Base-by-base conservation (phyloP, 169 alveolate genomes). In the Plasmodium relictum region DNA sequence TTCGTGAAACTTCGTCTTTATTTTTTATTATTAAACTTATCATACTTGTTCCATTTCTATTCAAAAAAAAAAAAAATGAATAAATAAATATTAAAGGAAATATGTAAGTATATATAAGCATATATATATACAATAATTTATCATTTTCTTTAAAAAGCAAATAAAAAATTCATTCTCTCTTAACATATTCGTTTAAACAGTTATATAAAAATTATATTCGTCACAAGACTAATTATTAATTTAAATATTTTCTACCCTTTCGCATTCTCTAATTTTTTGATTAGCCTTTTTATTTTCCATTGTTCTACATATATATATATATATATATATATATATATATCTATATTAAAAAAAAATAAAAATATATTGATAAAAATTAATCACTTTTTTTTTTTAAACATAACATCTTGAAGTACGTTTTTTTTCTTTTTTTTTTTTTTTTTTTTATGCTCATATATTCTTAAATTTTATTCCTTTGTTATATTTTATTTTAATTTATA, bases 41-140 rank as follows among this genome's bases (percentile, higher is more conserved):
- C 98, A 98, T 98, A 71, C 99, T 97, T 8, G 99, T 98, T 78
- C 99, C 99, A 73, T 97, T 97, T 56, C 98, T 88, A 54, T 24
- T 39, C 0, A 10, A 24, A 12, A 26, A 31, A 26, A 62, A 44
- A 54, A 74, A n/a, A 5, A 58, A 20, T 14, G 16, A 50, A 45
- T 0, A 24, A 45, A 3, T 31, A 18, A 73, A 73, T 24, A 45
- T 22, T 14, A 6, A 31, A 56, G n/a, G 39, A 45, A 70, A 44
- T 48, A 20, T 52, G 14, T 1, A 54, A n/a, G 9, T 69, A 63
- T 31, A 54, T 37, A 56, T 5, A 37, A 26, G 10, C 3, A 31
- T 31, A 31, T 31, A 31, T 31, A 31, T 31, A 31, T 31, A 31
- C 1, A 31, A 31, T 31, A 31, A 31, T 31, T 31, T 2, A 31